Percentiles rank a stretch among this genome's conserved stretches.
Conservation (phyloP, 2,329 filamentous ascomycete genomes). For the Colletotrichum eleusines region DNA sequence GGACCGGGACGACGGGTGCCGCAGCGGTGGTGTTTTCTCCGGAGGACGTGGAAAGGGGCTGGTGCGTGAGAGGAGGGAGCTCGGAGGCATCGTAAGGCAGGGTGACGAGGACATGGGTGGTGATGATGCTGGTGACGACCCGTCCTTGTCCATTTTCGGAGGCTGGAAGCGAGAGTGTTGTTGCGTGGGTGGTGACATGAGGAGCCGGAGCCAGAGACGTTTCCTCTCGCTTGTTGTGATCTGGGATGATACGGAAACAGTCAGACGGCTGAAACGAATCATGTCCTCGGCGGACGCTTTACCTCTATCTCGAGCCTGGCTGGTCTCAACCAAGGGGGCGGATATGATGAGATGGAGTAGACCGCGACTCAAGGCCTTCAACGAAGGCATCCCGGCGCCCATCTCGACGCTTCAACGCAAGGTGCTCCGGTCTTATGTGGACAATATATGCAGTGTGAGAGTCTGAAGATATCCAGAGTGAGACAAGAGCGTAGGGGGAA, state of each 20-base stretch:
- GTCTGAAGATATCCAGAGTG: not conserved
- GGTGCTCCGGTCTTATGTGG: not conserved
- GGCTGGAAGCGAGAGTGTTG: not conserved
- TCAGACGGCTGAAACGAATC: not conserved
- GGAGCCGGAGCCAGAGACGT: not conserved
- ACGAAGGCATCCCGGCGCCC: not conserved
- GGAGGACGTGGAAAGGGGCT: not conserved
- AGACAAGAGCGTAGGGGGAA: not conserved
- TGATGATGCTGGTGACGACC: slow-evolving; percentile 19
- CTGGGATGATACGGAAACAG: not conserved
- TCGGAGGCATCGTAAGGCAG: slow-evolving; percentile 11
- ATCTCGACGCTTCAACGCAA: not conserved
- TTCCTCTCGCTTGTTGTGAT: not conserved
- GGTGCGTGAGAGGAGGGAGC: not conserved
- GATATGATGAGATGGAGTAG: not conserved
- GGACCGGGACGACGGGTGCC: not conserved
- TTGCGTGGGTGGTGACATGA: not conserved
- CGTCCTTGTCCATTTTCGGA: not conserved
- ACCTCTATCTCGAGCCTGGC: slow-evolving; percentile 19
- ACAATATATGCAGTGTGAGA: no score
- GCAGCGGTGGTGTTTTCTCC: not conserved
- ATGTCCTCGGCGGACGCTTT: not conserved
- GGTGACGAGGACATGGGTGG: slow-evolving; percentile 9
- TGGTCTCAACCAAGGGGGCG: not conserved
- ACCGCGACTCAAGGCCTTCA: not conserved